Conservation (phyloP, 2,329 filamentous ascomycete species). For the Aaosphaeria arxii region DNA sequence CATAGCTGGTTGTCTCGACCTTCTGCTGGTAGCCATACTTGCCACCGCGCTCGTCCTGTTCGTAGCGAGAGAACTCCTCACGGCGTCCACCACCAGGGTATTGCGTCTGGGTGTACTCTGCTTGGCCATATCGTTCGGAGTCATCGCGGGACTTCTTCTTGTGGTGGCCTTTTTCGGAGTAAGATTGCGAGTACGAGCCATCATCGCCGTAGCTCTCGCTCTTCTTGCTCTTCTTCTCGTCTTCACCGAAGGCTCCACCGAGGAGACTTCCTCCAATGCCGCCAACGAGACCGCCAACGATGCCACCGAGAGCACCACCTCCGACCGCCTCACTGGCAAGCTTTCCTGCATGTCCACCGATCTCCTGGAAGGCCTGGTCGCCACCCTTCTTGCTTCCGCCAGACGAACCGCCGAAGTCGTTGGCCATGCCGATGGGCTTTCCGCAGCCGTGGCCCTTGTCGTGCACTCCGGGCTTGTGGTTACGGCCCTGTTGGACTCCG, state of each 20-base stretch:
- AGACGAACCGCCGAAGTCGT: constrained; percentile 42
- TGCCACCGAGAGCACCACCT: constrained; percentile 64
- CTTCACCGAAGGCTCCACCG: constrained; percentile 54
- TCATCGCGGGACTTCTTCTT: constrained; percentile 28
- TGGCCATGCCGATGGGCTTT: constrained; percentile 74
- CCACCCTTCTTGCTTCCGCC: constrained; percentile 44
- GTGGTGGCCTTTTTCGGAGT: constrained; percentile 60
- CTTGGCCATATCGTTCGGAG: constrained; percentile 57
- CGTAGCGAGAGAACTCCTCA: constrained; percentile 61
- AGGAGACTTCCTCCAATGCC: constrained; percentile 61
- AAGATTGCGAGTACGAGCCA: constrained; percentile 59
- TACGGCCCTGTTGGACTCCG: constrained; percentile 73
- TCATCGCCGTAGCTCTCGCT: constrained; percentile 56
- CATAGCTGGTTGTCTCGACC: constrained; percentile 51
- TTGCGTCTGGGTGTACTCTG: constrained; percentile 58
- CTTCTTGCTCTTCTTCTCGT: constrained; percentile 55
- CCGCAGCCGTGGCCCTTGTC: constrained; percentile 85
- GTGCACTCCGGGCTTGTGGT: constrained; percentile 81
- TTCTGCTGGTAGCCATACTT: constrained; percentile 58
- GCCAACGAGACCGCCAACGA: constrained; percentile 67
- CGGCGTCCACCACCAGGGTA: constrained; percentile 57
- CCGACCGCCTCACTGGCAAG: constrained; percentile 59
- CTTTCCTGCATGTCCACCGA: constrained; percentile 44
- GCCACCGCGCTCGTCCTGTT: constrained; percentile 47
- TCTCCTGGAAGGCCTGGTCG: constrained; percentile 28